Base-by-base conservation (phyloP, 176 grass and related monocot genomes). In the Pontederia crassipes region DNA sequence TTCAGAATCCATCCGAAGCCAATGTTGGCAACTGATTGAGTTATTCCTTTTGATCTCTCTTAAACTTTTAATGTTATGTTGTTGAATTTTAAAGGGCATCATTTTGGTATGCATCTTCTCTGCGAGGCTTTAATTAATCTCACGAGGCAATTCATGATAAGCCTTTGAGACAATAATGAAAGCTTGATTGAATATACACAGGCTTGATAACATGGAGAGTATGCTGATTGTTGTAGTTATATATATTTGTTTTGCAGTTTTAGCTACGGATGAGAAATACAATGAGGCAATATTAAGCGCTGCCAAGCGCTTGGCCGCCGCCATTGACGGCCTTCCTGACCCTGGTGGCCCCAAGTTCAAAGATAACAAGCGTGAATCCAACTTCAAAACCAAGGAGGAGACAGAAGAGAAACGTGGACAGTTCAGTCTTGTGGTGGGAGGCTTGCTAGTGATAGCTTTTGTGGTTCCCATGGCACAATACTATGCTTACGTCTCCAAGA, bases 391-490 rank as follows among this genome's bases (percentile, higher is more conserved):
- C 49, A 83, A 52, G 75, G 84, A 88, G 67, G 87, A 98, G 71
- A 98, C 88, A 10, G 93, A 98, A 29, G 88, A 92, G 55, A 98
- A 98, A 76, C 81, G 93, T n/a, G 82, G 93, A 3, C 93, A 98
- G 78, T 98, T 98, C 77, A 82, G 81, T 28, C 84, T 98, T 57
- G 88, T 98, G 50, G 93, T 98, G 60, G 93, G 84, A 47, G 93
- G 93, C 48, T 81, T 98, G 64, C 67, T 98, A 59, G 93, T 86
- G 67, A 92, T 98, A 67, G 93, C 93, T 54, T 89, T 98, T 76
- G 84, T 98, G 50, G 93, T 98, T 70, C 93, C 93, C 28, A 98
- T 98, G 93, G 93, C 93, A 65, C 93, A 98, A 71, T 98, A 98
- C 60, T 98, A 98, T 60, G 93, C 93, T 28, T 92, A 98, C 74